Conservation (phyloP, 257 asterid genomes). For the Fraxinus excelsior region DNA sequence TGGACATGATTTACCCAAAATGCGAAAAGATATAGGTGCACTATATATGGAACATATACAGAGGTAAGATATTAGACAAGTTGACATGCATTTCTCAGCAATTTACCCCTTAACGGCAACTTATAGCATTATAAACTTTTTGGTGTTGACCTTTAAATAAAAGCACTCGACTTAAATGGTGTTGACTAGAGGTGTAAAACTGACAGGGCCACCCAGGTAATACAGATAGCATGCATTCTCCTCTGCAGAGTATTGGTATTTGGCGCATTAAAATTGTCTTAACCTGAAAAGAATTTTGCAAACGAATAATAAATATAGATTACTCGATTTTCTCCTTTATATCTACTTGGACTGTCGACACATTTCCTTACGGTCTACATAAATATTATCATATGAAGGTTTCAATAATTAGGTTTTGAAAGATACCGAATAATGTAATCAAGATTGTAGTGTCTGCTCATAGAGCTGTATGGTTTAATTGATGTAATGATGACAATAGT, state of each 20-base stretch:
- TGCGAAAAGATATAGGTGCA: not conserved
- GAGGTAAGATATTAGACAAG: not conserved
- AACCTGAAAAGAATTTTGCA: not conserved
- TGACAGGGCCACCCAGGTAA: not conserved
- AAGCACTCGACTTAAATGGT: not conserved
- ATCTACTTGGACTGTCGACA: not conserved
- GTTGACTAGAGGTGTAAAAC: not conserved
- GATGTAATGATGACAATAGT: not conserved
- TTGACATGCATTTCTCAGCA: conserved; percentile 1
- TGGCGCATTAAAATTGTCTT: not conserved
- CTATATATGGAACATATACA: not conserved
- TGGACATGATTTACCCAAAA: not conserved
- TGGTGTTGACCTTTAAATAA: not conserved
- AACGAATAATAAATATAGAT: not conserved
- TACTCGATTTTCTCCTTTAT: not conserved
- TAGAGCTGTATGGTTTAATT: not conserved
- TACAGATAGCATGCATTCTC: not conserved
- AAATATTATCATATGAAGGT: not conserved
- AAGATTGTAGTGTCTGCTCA: not conserved
- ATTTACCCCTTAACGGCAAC: not conserved
- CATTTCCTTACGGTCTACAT: not conserved
- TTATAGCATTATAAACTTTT: not conserved
- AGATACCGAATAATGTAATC: not conserved
- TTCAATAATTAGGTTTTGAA: not conserved
- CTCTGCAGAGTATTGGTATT: not conserved